Percentiles rank a stretch among this genome's conserved stretches.
Conservation (phyloP, 257 asterid species). For the Penstemon eatonii region DNA sequence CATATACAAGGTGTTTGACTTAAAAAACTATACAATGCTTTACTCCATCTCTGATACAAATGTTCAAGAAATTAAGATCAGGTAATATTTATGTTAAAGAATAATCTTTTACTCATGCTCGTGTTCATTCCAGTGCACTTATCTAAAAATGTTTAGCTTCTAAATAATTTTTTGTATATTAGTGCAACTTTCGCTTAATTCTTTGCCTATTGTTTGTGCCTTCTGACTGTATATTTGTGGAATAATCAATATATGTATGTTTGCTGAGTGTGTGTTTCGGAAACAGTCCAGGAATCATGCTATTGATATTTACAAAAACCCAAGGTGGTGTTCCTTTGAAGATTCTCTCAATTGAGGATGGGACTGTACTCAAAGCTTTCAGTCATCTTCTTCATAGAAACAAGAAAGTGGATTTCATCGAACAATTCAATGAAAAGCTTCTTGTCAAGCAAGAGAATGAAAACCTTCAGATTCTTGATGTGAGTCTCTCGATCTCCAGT, state of each 20-base stretch:
- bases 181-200: neutral
- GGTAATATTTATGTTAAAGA: conserved; percentile 31
- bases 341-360: conserved; percentile 95
- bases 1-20: conserved; percentile 71
- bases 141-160: too few relatives aligned
- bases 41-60: conserved; percentile 89
- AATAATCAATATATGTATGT: neutral
- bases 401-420: conserved; percentile 96
- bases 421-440: conserved; percentile 96
- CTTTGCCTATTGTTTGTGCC: neutral
- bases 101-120: neutral
- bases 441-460: conserved; percentile 98
- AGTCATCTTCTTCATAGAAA: conserved; percentile 87
- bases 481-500: conserved; percentile 36
- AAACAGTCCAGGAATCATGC: conserved; percentile 96
- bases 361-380: conserved; percentile 89
- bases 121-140: conserved; percentile 10
- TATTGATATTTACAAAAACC: conserved; percentile 70
- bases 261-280: conserved; percentile 15
- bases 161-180: too few relatives aligned
- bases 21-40: conserved; percentile 73
- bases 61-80: conserved; percentile 71
- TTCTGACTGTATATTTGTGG: neutral
- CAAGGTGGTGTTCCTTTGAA: conserved; percentile 81
- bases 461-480: conserved; percentile 97